Conservation (phyloP, 2,329 filamentous ascomycete species). For the Stemphylium lycopersici region DNA sequence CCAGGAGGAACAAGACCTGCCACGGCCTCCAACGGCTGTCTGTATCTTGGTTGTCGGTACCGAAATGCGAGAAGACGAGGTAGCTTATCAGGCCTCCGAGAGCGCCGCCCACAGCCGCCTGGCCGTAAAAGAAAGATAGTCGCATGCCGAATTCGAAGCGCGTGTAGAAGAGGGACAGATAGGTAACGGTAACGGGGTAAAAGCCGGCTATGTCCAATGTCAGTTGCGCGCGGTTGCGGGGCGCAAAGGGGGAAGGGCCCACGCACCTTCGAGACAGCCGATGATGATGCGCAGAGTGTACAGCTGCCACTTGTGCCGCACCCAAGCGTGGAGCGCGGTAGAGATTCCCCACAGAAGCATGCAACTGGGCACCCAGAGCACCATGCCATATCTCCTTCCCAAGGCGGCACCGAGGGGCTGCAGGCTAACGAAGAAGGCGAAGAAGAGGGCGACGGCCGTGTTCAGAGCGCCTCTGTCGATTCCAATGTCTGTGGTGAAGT, state of each 20-base stretch:
- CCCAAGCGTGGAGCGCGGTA: constrained; percentile 57
- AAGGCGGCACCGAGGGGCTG: constrained; percentile 65
- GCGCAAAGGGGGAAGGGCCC: neutral
- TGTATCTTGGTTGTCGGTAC: constrained; percentile 22
- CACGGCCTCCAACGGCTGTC: constrained; percentile 53
- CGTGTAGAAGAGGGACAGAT: constrained; percentile 64
- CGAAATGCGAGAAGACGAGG: constrained; percentile 55
- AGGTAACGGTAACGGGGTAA: constrained; percentile 65
- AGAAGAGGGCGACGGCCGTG: constrained; percentile 63
- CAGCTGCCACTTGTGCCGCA: constrained; percentile 55
- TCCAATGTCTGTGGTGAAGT: constrained; percentile 64
- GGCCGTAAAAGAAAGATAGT: constrained; percentile 63
- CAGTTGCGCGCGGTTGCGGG: constrained; percentile 17
- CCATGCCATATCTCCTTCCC: constrained; percentile 62
- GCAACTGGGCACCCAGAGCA: constrained; percentile 62
- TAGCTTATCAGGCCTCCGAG: constrained; percentile 62
- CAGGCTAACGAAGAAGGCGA: constrained; percentile 63
- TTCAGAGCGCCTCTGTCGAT: constrained; percentile 61
- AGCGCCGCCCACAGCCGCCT: constrained; percentile 62
- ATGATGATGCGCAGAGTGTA: constrained; percentile 54
- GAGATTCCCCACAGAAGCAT: constrained; percentile 62
- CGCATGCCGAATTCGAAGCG: constrained; percentile 63
- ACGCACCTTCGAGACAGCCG: constrained; percentile 54
- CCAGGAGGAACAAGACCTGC: constrained; percentile 59
- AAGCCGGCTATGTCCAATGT: constrained; percentile 56